These are phyloP conservation scores for Dictyostelium intermedium DNA, from an alignment of 78 protist genomes.

Conservation along the genomic window DNA sequence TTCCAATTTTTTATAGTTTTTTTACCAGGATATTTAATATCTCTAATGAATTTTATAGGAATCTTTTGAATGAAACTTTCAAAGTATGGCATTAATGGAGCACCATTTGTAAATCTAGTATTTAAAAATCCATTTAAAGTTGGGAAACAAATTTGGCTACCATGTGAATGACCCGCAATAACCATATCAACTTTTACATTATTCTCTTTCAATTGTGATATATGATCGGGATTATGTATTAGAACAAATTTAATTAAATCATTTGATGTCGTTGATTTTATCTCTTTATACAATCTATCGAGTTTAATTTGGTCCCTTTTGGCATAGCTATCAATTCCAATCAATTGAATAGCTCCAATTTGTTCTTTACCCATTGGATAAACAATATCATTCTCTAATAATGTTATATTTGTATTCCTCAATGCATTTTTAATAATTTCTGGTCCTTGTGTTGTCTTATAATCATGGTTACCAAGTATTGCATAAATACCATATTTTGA, in stretches of 20 bases:
- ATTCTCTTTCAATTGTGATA: background rate
- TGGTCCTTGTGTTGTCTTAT: slow-evolving; percentile 36
- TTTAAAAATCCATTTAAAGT: background rate
- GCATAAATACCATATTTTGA: slow-evolving; percentile 42
- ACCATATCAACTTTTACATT: slow-evolving; percentile 18
- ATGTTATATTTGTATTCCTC: background rate
- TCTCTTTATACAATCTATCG: background rate
- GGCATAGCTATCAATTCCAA: slow-evolving; percentile 39
- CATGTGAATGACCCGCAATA: slow-evolving; percentile 64
- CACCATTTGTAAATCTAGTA: slow-evolving; percentile 12
- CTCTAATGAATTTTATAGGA: background rate
- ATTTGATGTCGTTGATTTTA: background rate
- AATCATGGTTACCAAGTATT: slow-evolving; percentile 71
- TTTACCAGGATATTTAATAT: slow-evolving; percentile 41
- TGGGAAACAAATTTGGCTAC: slow-evolving; percentile 64
- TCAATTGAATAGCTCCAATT: slow-evolving; percentile 12
- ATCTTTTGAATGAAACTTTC: background rate
- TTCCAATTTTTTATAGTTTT: slow-evolving; percentile 46
- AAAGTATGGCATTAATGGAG: slow-evolving; percentile 22
- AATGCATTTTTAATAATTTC: slow-evolving; percentile 12
- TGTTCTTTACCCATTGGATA: slow-evolving; percentile 38
- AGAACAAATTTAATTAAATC: background rate
- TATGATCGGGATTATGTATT: slow-evolving; percentile 68
- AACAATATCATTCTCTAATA: slow-evolving; percentile 44
- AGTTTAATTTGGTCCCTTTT: background rate